These are phyloP conservation scores for Oenanthe sinensis DNA, from an alignment of 129 eudicot genomes.

Conservation along the genomic window DNA sequence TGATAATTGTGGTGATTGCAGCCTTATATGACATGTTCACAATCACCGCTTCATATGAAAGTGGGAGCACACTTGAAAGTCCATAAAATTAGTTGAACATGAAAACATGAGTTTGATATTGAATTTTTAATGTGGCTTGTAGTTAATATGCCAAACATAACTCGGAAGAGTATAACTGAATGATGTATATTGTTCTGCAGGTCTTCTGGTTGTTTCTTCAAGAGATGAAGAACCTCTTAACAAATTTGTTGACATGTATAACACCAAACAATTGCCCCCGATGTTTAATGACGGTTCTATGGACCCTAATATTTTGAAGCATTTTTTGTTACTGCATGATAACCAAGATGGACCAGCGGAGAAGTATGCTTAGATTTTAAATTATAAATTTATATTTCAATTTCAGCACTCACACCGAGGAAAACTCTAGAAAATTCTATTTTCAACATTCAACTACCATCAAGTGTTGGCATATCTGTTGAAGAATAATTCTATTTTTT, in stretches of 20 bases:
- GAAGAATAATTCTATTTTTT: neutral
- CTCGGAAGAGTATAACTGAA: neutral
- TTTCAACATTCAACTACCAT: neutral
- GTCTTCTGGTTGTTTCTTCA: conserved; percentile 91
- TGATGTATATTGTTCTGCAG: conserved; percentile 29
- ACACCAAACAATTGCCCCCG: conserved; percentile 62
- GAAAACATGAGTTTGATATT: neutral
- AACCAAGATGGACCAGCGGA: conserved; percentile 60
- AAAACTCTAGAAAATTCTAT: neutral
- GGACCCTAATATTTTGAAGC: conserved; percentile 91
- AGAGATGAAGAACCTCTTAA: conserved; percentile 72
- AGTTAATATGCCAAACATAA: neutral
- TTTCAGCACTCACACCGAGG: neutral
- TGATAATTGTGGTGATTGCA: neutral
- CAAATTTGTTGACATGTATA: conserved; percentile 85
- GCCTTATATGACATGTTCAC: neutral
- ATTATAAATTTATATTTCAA: neutral
- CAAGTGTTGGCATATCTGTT: neutral
- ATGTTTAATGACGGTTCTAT: conserved; percentile 79
- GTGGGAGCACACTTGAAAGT: neutral
- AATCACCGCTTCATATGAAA: neutral
- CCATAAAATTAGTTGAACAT: neutral
- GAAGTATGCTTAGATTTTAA: conserved; percentile 33
- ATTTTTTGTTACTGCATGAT: conserved; percentile 74
- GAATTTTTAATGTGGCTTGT: neutral